phyloP scores from a whole-genome alignment of 2,329 filamentous ascomycete species.

The Rhynchosporium graminicola region DNA sequence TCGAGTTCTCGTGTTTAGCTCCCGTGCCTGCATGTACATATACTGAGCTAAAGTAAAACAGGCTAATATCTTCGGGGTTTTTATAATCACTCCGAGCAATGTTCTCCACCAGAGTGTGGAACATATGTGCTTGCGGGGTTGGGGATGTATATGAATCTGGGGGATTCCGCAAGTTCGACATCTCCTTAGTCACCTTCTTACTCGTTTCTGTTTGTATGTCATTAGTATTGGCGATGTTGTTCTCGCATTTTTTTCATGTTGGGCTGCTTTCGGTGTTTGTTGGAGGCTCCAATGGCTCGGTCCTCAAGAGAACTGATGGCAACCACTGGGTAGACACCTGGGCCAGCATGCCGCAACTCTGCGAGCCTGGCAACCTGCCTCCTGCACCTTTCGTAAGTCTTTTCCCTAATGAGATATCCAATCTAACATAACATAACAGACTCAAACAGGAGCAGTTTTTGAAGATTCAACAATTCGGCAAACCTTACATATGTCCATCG shows the following conservation, averaged over 20 bases:
- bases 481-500: slow-evolving; percentile 61
- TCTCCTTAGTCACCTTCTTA: neutral
- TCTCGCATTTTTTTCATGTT: neutral
- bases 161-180: neutral
- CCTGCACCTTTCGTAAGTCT: slow-evolving; percentile 57
- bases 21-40: slow-evolving; percentile 3
- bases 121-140: neutral
- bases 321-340: slow-evolving; percentile 48
- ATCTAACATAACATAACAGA: slow-evolving; percentile 27
- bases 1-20: slow-evolving; percentile 4
- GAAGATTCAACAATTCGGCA: slow-evolving; percentile 65
- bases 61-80: neutral
- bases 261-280: neutral
- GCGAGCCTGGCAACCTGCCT: slow-evolving; percentile 62
- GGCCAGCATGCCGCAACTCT: slow-evolving; percentile 66
- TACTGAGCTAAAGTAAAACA: neutral
- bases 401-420: neutral
- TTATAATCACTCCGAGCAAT: neutral
- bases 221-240: neutral
- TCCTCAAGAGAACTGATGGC: slow-evolving; percentile 8
- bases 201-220: neutral
- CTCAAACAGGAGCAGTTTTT: slow-evolving; percentile 51
- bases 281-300: slow-evolving; percentile 2
- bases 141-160: slow-evolving; percentile 8
- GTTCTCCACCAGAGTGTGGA: neutral